phyloP scores from a whole-genome alignment of 805 yeast species.

The Saccharomycopsis sp. region DNA sequence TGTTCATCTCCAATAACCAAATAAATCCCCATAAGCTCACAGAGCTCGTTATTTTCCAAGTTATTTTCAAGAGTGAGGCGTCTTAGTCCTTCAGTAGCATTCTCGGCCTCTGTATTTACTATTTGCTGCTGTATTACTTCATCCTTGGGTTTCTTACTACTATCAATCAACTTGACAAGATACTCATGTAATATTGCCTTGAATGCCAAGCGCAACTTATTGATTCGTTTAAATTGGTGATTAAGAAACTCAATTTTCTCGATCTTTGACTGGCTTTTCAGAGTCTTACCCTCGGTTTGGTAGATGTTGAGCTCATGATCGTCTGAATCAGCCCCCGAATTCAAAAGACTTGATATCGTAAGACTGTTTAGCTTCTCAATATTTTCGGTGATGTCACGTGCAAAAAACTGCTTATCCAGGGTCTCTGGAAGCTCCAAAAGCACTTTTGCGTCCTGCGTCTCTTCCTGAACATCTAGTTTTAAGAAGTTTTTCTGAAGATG shows the following conservation, averaged over 20 bases:
- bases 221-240: constrained; percentile 11
- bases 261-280: constrained; percentile 3
- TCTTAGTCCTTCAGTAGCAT: neutral
- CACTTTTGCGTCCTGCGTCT: neutral
- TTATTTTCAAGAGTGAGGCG: neutral
- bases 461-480: neutral
- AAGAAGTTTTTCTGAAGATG: neutral
- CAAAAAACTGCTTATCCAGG: constrained; percentile 3
- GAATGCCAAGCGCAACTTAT: constrained; percentile 17
- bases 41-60: neutral
- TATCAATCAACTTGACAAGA: neutral
- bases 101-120: neutral
- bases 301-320: neutral
- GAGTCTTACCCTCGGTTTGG: neutral
- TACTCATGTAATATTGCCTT: constrained; percentile 14
- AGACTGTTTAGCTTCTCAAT: constrained; percentile 11
- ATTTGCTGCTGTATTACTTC: neutral
- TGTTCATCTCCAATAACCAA: constrained; percentile 13
- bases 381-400: constrained; percentile 6
- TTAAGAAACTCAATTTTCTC: neutral
- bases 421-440: neutral
- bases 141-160: neutral
- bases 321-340: neutral
- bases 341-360: constrained; percentile 7
- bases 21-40: constrained; percentile 15